These are phyloP conservation scores for Cyathus striatus DNA, from an alignment of 768 basidiomycete species.

Conservation along the genomic window DNA sequence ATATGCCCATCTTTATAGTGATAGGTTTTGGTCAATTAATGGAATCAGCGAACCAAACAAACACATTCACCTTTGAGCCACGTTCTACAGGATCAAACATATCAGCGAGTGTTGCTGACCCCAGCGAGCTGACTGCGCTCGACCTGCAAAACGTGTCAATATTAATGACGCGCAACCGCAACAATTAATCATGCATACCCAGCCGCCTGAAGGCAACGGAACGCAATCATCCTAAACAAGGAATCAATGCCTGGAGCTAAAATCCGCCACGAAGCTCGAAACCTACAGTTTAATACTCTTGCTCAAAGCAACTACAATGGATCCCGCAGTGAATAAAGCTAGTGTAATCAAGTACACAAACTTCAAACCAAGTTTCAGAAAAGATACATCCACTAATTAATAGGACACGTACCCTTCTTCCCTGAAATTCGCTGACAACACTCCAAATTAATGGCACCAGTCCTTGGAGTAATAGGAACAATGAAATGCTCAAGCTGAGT, in stretches of 20 bases:
- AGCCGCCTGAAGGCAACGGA: conserved; percentile 61
- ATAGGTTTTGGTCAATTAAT: neutral
- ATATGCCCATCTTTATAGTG: conserved; percentile 66
- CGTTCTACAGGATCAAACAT: conserved; percentile 72
- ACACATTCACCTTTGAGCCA: conserved; percentile 46
- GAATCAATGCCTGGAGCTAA: neutral
- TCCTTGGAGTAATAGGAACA: conserved; percentile 76
- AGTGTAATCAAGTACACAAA: conserved; percentile 50
- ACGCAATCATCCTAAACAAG: conserved; percentile 65
- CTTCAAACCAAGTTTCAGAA: conserved; percentile 11
- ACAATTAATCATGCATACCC: conserved; percentile 51
- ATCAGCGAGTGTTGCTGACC: conserved; percentile 75
- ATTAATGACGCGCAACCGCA: neutral
- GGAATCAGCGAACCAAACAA: neutral
- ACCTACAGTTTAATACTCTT: conserved; percentile 44
- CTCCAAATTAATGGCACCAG: conserved; percentile 63
- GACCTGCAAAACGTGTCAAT: conserved; percentile 33
- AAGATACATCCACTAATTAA: neutral
- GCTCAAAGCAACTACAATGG: conserved; percentile 52
- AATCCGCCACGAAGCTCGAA: neutral
- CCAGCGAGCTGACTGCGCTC: conserved; percentile 64
- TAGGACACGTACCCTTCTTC: conserved; percentile 49
- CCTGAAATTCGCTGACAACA: conserved; percentile 68
- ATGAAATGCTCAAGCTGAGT: conserved; percentile 62
- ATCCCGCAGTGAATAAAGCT: conserved; percentile 47